Evolutionary conservation across 495 filamentous ascomycete species (phyloP).

Genomic region (Lophiostoma macrostomum): DNA sequence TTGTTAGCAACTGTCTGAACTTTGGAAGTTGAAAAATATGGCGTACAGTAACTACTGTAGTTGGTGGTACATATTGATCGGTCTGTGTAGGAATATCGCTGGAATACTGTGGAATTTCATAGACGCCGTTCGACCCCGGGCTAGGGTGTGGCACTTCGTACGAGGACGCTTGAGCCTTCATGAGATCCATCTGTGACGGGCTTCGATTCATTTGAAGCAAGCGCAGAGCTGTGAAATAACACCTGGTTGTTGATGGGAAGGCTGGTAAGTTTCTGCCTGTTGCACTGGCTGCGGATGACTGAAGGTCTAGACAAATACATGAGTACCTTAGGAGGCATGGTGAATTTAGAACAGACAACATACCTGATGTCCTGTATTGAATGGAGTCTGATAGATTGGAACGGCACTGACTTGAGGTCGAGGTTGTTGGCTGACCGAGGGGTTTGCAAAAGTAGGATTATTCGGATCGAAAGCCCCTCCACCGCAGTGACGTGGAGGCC

Average conservation of each 20-base stretch:
- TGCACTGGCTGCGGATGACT: neutral
- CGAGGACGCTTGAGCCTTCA: neutral
- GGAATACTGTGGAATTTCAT: no score
- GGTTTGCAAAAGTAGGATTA: neutral
- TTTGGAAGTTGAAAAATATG: neutral
- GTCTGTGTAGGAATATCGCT: no score
- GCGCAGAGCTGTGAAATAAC: neutral
- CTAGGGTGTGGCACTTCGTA: no score
- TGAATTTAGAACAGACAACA: neutral
- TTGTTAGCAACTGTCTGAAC: neutral
- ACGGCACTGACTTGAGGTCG: neutral
- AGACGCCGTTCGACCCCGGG: no score
- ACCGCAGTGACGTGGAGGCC: neutral
- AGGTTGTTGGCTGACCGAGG: neutral
- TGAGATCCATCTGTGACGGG: neutral
- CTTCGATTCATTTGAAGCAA: conserved; percentile 2
- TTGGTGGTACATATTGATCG: no score
- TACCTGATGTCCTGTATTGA: neutral
- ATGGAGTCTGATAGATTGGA: neutral
- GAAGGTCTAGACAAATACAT: neutral
- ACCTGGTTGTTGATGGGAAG: neutral
- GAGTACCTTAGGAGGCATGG: neutral
- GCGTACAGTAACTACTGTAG: neutral
- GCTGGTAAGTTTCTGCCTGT: neutral
- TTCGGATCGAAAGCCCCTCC: conserved; percentile 1